Evolutionary conservation across 2,329 filamentous ascomycete genomes (phyloP), one percentile per base, ranked within the genome.

Genomic region (Alternaria ventricosa): DNA sequence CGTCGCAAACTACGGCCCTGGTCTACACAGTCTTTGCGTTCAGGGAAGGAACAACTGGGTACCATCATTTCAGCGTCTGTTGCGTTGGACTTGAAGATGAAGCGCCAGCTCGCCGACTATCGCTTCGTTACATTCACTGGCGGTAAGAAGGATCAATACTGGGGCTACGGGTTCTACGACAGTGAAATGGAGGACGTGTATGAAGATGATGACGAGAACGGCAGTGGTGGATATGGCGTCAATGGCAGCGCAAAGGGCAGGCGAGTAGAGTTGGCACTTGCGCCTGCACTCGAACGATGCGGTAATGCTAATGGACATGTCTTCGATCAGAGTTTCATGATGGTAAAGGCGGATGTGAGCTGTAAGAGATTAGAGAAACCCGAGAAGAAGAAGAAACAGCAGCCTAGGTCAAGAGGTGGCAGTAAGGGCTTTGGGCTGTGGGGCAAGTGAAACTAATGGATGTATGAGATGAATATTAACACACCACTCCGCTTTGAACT

Each of bases 111-210:
- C 22, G 78, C 77, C 7, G 78, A 80, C 30, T 80, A 80, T 54
- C 74, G 78, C 30, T 79, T 80, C 44, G 76, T 79, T 2, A 79
- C 75, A 1, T 80, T 78, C 49, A 78, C 75, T 0, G 78, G 76
- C 13, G 75, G 77, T 1, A 75, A 69, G 53, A 68, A 73, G 6
- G 69, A 72, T 33, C 71, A 78, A 20, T 75, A 75, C 54, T 79
- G 72, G 69, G 77, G 78, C 20, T 80, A 78, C 45, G 71, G 68
- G 3, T 79, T 75, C 60, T 79, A 78, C 47, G 76, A 79, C 18
- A 77, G 74, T 28, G 77, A 79, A 44, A 80, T 80, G 78, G 77
- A 79, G 55, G 77, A 79, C 25, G 68, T 79, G 4, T 76, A 76
- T 44, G 73, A 75, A 13, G 75, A 76, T 10, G 67, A 72, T 13